These are phyloP conservation scores for Paraphoma chrysanthemicola DNA, from an alignment of 2,329 filamentous ascomycete species.

Conservation along the genomic window DNA sequence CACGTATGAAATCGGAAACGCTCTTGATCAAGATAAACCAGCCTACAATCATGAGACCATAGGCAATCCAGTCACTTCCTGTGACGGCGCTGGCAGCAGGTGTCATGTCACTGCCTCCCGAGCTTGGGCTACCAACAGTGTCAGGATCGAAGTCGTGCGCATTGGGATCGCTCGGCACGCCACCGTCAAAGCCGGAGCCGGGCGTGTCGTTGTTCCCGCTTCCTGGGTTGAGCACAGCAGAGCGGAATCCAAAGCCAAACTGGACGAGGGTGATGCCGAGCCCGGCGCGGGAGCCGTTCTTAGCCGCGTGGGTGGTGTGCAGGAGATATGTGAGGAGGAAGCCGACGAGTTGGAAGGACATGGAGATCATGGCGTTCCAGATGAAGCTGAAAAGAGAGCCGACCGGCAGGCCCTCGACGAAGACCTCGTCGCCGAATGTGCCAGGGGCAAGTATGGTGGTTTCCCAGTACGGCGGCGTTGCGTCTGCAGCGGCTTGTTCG, in stretches of 20 bases:
- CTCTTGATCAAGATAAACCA: slow-evolving; percentile 97
- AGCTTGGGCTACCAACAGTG: slow-evolving; percentile 58
- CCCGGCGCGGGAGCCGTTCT: slow-evolving; percentile 93
- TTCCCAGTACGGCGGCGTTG: slow-evolving; percentile 98
- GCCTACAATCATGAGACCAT: slow-evolving; percentile 92
- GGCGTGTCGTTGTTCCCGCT: slow-evolving; percentile 52
- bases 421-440: slow-evolving; percentile 91
- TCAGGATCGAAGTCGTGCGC: slow-evolving; percentile 85
- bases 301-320: slow-evolving; percentile 96
- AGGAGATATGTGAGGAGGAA: slow-evolving; percentile 98
- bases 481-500: slow-evolving; percentile 96
- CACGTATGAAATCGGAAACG: slow-evolving; percentile 88
- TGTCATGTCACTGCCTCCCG: slow-evolving; percentile 42
- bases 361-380: slow-evolving; percentile 93
- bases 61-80: slow-evolving; percentile 87
- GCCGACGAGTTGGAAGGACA: slow-evolving; percentile 95
- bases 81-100: slow-evolving; percentile 63
- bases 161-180: slow-evolving; percentile 84
- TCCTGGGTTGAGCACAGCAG: slow-evolving; percentile 45
- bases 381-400: slow-evolving; percentile 86
- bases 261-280: slow-evolving; percentile 95
- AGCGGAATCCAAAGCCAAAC: slow-evolving; percentile 96
- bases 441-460: slow-evolving; percentile 96
- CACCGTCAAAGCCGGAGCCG: slow-evolving; percentile 60
- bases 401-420: slow-evolving; percentile 93